These are phyloP conservation scores for Monosporascus sp. DNA, from an alignment of 2,329 filamentous ascomycete genomes.

Conservation along the genomic window DNA sequence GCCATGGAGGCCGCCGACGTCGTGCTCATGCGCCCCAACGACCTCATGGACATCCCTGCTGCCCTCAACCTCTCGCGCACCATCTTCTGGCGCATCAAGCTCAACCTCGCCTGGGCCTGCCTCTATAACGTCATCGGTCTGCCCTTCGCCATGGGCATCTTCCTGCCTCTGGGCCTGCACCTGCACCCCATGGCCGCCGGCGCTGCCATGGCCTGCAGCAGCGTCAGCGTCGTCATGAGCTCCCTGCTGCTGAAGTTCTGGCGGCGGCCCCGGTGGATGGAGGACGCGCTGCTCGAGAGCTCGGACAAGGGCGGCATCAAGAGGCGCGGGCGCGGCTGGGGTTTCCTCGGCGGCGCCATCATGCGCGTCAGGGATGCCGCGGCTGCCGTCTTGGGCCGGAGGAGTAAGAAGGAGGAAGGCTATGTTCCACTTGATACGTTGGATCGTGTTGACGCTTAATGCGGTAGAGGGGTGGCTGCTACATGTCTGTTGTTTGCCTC, in stretches of 20 bases:
- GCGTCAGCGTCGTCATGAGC: constrained; percentile 82
- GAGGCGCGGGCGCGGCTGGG: constrained; percentile 37
- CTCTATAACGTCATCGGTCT: constrained; percentile 87
- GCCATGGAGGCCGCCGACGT: constrained; percentile 97
- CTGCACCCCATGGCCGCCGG: constrained; percentile 93
- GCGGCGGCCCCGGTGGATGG: constrained; percentile 82
- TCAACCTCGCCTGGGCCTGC: constrained; percentile 90
- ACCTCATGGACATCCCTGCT: constrained; percentile 89
- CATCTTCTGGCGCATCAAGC: constrained; percentile 89
- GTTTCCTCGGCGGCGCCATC: constrained; percentile 32
- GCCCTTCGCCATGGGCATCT: constrained; percentile 94
- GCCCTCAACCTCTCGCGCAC: constrained; percentile 73
- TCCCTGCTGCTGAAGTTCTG: constrained; percentile 83
- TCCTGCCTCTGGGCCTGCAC: constrained; percentile 81
- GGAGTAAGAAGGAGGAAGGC: constrained; percentile 40
- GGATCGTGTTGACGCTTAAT: constrained; percentile 30
- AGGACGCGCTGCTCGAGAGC: constrained; percentile 53
- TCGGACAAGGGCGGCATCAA: constrained; percentile 38
- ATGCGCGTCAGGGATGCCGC: constrained; percentile 38
- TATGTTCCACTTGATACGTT: constrained; percentile 56
- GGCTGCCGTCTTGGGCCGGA: constrained; percentile 28
- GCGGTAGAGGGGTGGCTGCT: too few relatives aligned
- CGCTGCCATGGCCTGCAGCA: constrained; percentile 87
- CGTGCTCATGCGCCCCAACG: constrained; percentile 88
- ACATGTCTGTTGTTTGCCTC: too few relatives aligned